Conservation (phyloP, 2,329 filamentous ascomycete species). For the Aulographum hederae region DNA sequence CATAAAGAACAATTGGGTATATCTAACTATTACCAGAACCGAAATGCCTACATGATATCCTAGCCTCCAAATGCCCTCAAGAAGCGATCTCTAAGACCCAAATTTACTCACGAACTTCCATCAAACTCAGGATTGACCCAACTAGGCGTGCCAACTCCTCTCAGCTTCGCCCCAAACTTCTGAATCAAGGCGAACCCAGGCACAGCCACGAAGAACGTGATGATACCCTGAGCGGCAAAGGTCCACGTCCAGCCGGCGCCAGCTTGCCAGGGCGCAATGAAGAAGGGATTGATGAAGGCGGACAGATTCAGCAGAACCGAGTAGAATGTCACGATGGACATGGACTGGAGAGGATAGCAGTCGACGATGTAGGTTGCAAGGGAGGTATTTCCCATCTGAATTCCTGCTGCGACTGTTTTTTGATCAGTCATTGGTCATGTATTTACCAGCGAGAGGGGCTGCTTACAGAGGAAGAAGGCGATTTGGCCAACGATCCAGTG, state of each 20-base stretch:
- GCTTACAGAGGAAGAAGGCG: conserved; percentile 35
- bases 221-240: conserved; percentile 13
- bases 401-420: conserved; percentile 34
- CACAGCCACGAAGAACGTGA: conserved; percentile 11
- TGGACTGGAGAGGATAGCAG: conserved; percentile 35
- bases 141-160: conserved; percentile 5
- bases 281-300: conserved; percentile 11
- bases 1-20: too few species aligned
- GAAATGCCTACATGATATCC: too few species aligned
- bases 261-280: conserved; percentile 12
- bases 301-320: conserved; percentile 8
- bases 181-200: conserved; percentile 10
- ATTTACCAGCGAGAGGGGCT: not conserved
- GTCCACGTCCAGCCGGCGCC: conserved; percentile 11
- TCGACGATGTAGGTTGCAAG: conserved; percentile 36
- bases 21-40: too few species aligned
- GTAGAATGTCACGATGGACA: conserved; percentile 12
- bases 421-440: conserved; percentile 14
- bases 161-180: conserved; percentile 9
- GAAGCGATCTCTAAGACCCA: too few species aligned
- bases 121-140: conserved; percentile 9
- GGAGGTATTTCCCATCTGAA: conserved; percentile 38
- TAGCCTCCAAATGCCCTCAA: too few species aligned
- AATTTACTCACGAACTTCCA: too few species aligned
- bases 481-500: conserved; percentile 41